Percentiles rank a stretch among this genome's conserved stretches.
phyloP scores from a whole-genome alignment of 176 grass and related monocot species.

The Rhynchospora tenuis region DNA sequence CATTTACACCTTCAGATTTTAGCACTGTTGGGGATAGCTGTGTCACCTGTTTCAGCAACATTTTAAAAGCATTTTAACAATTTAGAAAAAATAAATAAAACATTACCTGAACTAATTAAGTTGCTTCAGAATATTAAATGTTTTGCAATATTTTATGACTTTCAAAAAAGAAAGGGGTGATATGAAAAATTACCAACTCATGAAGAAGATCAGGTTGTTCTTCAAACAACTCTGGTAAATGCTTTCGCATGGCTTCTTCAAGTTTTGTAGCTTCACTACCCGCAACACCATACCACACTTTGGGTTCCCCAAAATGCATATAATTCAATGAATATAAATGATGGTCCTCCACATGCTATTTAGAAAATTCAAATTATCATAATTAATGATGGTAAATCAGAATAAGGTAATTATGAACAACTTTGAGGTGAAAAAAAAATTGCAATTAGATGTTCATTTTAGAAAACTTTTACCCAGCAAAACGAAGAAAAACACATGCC shows the following conservation, averaged over 20 bases:
- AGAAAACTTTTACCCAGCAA: constrained; percentile 69
- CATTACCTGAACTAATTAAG: not conserved
- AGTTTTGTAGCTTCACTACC: constrained; percentile 62
- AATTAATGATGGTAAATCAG: constrained; percentile 13
- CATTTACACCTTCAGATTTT: constrained; percentile 75
- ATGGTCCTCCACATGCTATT: constrained; percentile 97
- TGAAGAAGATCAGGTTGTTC: constrained; percentile 95
- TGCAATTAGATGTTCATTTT: constrained; percentile 23
- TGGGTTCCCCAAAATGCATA: constrained; percentile 96
- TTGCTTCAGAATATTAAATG: not conserved
- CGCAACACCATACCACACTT: constrained; percentile 94
- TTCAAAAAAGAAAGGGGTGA: not conserved
- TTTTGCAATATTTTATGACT: not conserved
- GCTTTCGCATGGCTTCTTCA: constrained; percentile 84
- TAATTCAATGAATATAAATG: constrained; percentile 96
- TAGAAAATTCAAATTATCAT: not conserved
- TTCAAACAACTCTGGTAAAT: constrained; percentile 82
- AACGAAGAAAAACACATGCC: constrained; percentile 99
- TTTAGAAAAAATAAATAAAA: not conserved
- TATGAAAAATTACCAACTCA: constrained; percentile 58
- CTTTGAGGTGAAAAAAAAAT: not conserved
- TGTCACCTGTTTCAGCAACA: constrained; percentile 55
- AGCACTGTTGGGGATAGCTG: constrained; percentile 92
- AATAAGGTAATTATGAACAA: constrained; percentile 7
- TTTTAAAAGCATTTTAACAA: not conserved